Evolutionary conservation across 2,329 filamentous ascomycete genomes (phyloP).

Genomic region (Diplodia corticola): DNA sequence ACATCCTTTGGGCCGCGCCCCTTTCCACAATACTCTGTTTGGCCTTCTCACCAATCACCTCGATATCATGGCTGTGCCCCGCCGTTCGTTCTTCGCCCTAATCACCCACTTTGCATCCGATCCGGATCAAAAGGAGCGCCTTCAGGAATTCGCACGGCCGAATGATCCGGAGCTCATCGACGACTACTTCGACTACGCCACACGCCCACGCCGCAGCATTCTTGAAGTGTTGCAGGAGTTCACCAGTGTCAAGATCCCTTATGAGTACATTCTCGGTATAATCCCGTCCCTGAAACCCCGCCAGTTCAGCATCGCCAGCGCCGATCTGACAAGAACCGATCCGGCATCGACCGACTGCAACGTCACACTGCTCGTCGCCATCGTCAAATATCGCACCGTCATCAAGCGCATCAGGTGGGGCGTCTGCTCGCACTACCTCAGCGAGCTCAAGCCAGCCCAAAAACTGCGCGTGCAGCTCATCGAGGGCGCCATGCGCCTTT

Average conservation of each 20-base stretch:
- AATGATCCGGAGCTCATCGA: slow-evolving; percentile 76
- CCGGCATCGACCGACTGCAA: slow-evolving; percentile 39
- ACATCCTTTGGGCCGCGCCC: slow-evolving; percentile 37
- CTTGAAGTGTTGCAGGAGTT: slow-evolving; percentile 93
- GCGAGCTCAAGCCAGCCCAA: slow-evolving; percentile 60
- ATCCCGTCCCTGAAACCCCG: slow-evolving; percentile 84
- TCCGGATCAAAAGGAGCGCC: slow-evolving; percentile 72
- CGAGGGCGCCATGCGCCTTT: slow-evolving; percentile 28
- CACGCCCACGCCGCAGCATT: slow-evolving; percentile 83
- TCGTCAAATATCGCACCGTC: slow-evolving; percentile 89
- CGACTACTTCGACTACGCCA: slow-evolving; percentile 95
- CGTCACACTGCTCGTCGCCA: slow-evolving; percentile 76
- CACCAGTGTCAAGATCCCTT: slow-evolving; percentile 76
- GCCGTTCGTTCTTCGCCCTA: slow-evolving; percentile 78
- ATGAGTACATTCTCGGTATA: slow-evolving; percentile 67
- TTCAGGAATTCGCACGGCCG: slow-evolving; percentile 71
- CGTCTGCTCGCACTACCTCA: slow-evolving; percentile 85
- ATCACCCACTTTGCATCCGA: slow-evolving; percentile 75
- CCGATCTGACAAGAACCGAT: background rate
- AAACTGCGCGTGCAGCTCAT: slow-evolving; percentile 51
- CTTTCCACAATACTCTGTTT: slow-evolving; percentile 39
- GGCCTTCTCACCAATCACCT: slow-evolving; percentile 77
- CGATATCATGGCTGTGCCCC: slow-evolving; percentile 86
- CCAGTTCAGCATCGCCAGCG: slow-evolving; percentile 87
- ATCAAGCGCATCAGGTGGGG: slow-evolving; percentile 82